Evolutionary conservation across 2,329 filamentous ascomycete species (phyloP).

Genomic region (Pseudogymnoascus sp.): DNA sequence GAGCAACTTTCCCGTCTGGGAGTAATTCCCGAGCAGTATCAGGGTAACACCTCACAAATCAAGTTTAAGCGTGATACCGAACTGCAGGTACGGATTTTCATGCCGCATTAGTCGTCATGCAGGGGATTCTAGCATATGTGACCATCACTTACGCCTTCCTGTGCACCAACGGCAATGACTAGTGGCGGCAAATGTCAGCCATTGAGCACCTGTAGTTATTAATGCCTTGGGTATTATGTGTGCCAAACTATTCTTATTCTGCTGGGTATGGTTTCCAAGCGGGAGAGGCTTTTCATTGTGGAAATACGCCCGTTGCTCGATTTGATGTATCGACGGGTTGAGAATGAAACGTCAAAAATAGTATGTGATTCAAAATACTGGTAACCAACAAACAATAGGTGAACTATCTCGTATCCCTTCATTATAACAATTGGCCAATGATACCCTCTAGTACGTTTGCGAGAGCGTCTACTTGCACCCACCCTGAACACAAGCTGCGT

Average conservation of each 20-base stretch:
- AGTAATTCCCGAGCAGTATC: neutral
- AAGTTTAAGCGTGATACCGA: constrained; percentile 3
- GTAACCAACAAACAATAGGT: neutral
- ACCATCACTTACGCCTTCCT: neutral
- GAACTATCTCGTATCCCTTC: neutral
- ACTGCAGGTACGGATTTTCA: neutral
- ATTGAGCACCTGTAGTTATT: neutral
- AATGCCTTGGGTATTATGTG: neutral
- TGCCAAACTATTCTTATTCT: neutral
- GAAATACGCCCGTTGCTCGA: neutral
- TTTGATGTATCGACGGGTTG: no score
- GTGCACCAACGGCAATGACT: neutral
- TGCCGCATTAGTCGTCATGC: neutral
- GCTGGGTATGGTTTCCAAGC: neutral
- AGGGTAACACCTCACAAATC: neutral
- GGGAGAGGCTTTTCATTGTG: neutral
- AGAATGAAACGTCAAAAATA: neutral
- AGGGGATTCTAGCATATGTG: neutral
- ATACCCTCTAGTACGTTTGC: neutral
- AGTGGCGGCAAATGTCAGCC: neutral
- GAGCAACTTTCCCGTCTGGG: neutral
- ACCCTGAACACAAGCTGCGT: neutral
- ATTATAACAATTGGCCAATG: neutral
- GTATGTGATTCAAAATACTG: neutral
- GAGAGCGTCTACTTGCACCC: neutral